Percentiles rank a stretch among this genome's conserved stretches.
These are phyloP conservation scores for Didymella pomorum DNA, from an alignment of 2,329 filamentous ascomycete species.

Conservation along the genomic window DNA sequence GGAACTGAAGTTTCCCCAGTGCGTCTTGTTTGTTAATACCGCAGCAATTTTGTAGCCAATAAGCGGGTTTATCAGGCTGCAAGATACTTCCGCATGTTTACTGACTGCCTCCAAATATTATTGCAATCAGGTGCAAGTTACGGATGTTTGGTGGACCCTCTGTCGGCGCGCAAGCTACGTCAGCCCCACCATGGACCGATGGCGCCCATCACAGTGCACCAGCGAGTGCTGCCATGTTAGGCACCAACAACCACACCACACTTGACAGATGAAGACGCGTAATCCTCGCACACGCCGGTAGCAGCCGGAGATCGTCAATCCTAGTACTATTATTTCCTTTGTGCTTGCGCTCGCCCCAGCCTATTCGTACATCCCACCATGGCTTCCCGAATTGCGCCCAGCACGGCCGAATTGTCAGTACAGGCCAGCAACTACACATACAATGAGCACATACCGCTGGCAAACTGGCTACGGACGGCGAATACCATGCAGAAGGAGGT, in stretches of 20 bases:
- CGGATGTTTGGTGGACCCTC: too few species aligned
- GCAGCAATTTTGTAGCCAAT: too few species aligned
- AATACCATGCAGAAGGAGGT: slow-evolving; percentile 84
- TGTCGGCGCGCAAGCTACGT: slow-evolving; percentile 28
- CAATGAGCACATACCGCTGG: slow-evolving; percentile 76
- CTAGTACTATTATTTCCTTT: background rate
- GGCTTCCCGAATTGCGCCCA: slow-evolving; percentile 60
- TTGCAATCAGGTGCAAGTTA: background rate
- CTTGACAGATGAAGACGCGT: slow-evolving; percentile 43
- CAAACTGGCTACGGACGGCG: slow-evolving; percentile 82
- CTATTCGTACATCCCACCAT: slow-evolving; percentile 22
- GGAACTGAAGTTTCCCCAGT: background rate
- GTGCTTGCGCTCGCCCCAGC: too few species aligned
- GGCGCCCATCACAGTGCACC: slow-evolving; percentile 35
- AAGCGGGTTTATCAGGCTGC: too few species aligned
- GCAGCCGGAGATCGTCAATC: slow-evolving; percentile 12
- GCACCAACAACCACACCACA: slow-evolving; percentile 27
- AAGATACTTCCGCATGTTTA: too few species aligned
- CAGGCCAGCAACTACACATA: slow-evolving; percentile 84
- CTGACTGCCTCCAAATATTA: too few species aligned
- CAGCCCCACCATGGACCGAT: slow-evolving; percentile 38
- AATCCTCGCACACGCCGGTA: slow-evolving; percentile 33
- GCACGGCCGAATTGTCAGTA: slow-evolving; percentile 76
- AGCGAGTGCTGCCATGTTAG: slow-evolving; percentile 17
- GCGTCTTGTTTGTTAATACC: too few species aligned